Percentiles rank a stretch among this genome's conserved stretches.
These are phyloP conservation scores for Phytophthora lateralis DNA, from an alignment of 352 stramenopile genomes.

Conservation along the genomic window DNA sequence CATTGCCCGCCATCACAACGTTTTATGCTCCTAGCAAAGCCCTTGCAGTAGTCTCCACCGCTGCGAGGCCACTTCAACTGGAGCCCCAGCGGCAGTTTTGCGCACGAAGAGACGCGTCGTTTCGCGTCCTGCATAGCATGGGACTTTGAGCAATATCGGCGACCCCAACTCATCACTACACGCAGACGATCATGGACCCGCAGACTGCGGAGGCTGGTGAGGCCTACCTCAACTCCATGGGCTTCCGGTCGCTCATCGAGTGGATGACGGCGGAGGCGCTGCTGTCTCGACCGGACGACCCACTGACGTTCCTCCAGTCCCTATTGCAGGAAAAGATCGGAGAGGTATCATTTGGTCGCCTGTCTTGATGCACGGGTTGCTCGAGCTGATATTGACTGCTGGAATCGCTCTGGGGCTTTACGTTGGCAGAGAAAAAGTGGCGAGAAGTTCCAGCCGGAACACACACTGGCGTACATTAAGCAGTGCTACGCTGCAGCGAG, in stretches of 20 bases:
- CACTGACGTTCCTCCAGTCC: conserved; percentile 79
- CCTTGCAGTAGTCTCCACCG: too few relatives aligned
- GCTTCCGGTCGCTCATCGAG: conserved; percentile 91
- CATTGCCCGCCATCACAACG: conserved; percentile 15
- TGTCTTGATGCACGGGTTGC: not conserved
- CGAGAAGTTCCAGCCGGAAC: conserved; percentile 82
- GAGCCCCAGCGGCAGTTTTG: conserved; percentile 11
- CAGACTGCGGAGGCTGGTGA: conserved; percentile 83
- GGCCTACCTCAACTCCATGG: conserved; percentile 87
- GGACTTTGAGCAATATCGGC: not conserved
- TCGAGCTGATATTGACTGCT: not conserved
- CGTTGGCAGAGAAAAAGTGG: conserved; percentile 36
- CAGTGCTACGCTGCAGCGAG: conserved; percentile 88
- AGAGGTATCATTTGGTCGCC: conserved; percentile 42
- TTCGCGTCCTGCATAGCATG: conserved; percentile 12
- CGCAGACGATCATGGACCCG: conserved; percentile 49
- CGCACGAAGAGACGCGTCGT: conserved; percentile 34
- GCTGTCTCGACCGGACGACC: conserved; percentile 84
- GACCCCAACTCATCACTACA: not conserved
- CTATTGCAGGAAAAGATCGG: conserved; percentile 85
- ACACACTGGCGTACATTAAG: conserved; percentile 85
- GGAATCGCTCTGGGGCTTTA: not conserved
- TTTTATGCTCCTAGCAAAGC: not conserved
- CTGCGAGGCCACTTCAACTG: conserved; percentile 24
- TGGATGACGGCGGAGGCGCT: conserved; percentile 91